Evolutionary conservation across 1,284 basidiomycete genomes (phyloP).

Genomic region (Apiotrichum mycotoxinovorans): DNA sequence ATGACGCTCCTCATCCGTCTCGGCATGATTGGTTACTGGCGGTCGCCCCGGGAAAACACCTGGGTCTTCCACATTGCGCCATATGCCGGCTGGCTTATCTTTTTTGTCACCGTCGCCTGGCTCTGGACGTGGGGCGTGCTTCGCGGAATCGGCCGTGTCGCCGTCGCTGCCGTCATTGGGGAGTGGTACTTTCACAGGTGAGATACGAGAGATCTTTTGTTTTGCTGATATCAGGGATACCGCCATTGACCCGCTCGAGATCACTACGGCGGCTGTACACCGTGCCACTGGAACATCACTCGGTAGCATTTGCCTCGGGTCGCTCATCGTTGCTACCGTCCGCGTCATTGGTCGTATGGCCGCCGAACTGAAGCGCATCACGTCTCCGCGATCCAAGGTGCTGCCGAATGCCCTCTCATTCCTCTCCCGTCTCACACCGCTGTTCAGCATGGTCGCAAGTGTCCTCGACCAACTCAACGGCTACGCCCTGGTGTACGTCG

Average conservation of each 20-base stretch:
- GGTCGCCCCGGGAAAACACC: conserved; percentile 46
- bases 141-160: conserved; percentile 72
- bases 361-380: conserved; percentile 35
- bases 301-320: conserved; percentile 71
- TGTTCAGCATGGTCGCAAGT: conserved; percentile 55
- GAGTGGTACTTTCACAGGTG: conserved; percentile 88
- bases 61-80: conserved; percentile 69
- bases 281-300: conserved; percentile 76
- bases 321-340: conserved; percentile 68
- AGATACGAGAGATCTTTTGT: conserved; percentile 25
- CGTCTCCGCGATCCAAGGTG: conserved; percentile 34
- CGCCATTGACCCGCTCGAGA: conserved; percentile 56
- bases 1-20: conserved; percentile 77
- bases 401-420: conserved; percentile 48
- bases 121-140: conserved; percentile 88
- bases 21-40: conserved; percentile 66
- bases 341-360: conserved; percentile 50
- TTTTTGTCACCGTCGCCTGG: conserved; percentile 67
- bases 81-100: conserved; percentile 81
- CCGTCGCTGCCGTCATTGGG: conserved; percentile 77
- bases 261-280: conserved; percentile 70
- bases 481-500: conserved; percentile 78
- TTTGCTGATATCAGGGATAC: conserved; percentile 12
- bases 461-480: conserved; percentile 71
- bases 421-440: conserved; percentile 50